These are phyloP conservation scores for Barnettozyma botsteinii DNA, from an alignment of 805 yeast genomes.

Conservation along the genomic window DNA sequence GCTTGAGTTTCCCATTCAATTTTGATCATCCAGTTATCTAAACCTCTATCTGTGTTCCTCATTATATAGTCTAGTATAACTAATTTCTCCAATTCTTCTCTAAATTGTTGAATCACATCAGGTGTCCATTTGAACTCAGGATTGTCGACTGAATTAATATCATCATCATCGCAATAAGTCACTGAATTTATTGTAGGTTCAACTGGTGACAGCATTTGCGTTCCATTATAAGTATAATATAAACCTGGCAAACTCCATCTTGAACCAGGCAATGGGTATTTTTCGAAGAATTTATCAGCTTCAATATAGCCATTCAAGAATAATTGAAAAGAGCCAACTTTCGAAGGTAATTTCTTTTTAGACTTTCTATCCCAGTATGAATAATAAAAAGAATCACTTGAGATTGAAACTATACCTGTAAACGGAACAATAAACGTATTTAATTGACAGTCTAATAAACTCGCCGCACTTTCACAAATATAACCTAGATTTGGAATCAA, in stretches of 20 bases:
- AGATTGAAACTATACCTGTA: slow-evolving; percentile 46
- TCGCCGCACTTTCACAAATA: slow-evolving; percentile 67
- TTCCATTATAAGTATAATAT: slow-evolving; percentile 2
- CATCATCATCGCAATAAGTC: not conserved
- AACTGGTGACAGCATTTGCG: not conserved
- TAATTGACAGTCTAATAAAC: slow-evolving; percentile 55
- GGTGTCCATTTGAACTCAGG: slow-evolving; percentile 48
- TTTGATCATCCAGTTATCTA: slow-evolving; percentile 75
- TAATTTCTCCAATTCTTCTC: slow-evolving; percentile 59
- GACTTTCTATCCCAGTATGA: slow-evolving; percentile 39
- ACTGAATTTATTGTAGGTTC: not conserved
- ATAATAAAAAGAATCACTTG: slow-evolving; percentile 35
- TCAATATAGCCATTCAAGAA: slow-evolving; percentile 53
- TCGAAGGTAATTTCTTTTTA: slow-evolving; percentile 28
- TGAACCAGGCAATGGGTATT: slow-evolving; percentile 52
- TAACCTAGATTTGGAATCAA: slow-evolving; percentile 69
- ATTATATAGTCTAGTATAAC: slow-evolving; percentile 67
- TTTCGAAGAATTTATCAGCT: slow-evolving; percentile 53
- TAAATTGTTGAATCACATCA: slow-evolving; percentile 41
- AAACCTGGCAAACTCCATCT: slow-evolving; percentile 21
- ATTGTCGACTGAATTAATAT: slow-evolving; percentile 8
- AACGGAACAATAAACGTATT: slow-evolving; percentile 57
- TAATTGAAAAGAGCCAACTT: slow-evolving; percentile 63
- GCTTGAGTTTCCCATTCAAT: slow-evolving; percentile 36
- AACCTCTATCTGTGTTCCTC: slow-evolving; percentile 69